Conservation (phyloP, 1,139 yeast genomes). For the Diutina pseudorugosa region DNA sequence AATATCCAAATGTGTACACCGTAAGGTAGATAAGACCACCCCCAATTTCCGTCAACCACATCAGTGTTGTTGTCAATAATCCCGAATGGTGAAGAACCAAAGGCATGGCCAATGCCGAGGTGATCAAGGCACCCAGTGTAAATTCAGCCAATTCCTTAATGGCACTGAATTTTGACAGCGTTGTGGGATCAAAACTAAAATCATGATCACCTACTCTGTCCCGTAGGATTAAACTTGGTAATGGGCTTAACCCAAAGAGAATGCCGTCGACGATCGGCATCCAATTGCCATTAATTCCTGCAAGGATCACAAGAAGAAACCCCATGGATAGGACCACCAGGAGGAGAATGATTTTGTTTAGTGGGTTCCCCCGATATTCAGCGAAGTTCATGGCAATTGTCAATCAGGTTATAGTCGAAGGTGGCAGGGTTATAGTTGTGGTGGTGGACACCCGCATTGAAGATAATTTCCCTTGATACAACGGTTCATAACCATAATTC, state of each 20-base stretch:
- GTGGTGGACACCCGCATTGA: not conserved
- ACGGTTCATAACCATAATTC: not conserved
- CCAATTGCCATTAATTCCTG: constrained; percentile 73
- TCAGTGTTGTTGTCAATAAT: constrained; percentile 46
- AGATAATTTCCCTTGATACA: not conserved
- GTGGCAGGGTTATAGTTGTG: not conserved
- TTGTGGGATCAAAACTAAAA: constrained; percentile 30
- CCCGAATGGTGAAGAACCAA: constrained; percentile 52
- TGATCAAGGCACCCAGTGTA: constrained; percentile 51
- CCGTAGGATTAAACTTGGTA: constrained; percentile 42
- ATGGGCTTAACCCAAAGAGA: constrained; percentile 47
- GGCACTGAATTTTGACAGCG: constrained; percentile 19
- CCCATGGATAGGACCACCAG: constrained; percentile 70
- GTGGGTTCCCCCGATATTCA: constrained; percentile 30
- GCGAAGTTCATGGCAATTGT: not conserved
- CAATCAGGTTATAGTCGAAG: not conserved
- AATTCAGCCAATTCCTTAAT: constrained; percentile 55
- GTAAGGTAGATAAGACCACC: constrained; percentile 64
- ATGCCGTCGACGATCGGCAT: constrained; percentile 52
- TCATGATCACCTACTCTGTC: constrained; percentile 29
- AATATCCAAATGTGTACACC: constrained; percentile 58
- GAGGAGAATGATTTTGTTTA: constrained; percentile 62
- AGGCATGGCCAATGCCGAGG: constrained; percentile 60
- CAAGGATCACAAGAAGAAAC: constrained; percentile 62
- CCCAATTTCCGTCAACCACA: constrained; percentile 52